Evolutionary conservation across 306 rosid genomes (phyloP).

Genomic region (Aeschynomene evenia): DNA sequence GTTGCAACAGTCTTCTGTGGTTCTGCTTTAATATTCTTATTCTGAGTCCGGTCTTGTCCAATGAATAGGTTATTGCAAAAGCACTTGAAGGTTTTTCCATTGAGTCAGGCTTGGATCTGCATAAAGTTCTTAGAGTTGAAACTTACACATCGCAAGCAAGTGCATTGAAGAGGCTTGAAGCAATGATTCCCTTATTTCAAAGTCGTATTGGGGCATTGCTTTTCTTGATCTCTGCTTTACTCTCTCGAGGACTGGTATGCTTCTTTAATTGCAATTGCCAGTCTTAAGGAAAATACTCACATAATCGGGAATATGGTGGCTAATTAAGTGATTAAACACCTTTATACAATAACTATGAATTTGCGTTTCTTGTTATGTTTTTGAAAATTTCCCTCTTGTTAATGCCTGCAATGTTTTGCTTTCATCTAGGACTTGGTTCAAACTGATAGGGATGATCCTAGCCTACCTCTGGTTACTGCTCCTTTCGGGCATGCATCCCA

Average conservation of each 20-base stretch:
- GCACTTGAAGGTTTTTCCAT: constrained; percentile 72
- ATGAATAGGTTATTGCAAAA: constrained; percentile 56
- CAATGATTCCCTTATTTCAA: constrained; percentile 62
- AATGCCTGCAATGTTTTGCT: constrained; percentile 8
- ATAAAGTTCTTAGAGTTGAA: constrained; percentile 61
- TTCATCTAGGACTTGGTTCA: constrained; percentile 65
- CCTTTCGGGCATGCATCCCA: constrained; percentile 94
- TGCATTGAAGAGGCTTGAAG: constrained; percentile 63
- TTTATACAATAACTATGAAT: not conserved
- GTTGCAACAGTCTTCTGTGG: not conserved
- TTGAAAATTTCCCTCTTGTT: not conserved
- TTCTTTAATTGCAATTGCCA: constrained; percentile 11
- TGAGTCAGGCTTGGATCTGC: constrained; percentile 70
- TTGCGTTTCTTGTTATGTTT: constrained; percentile 11
- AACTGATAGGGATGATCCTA: constrained; percentile 84
- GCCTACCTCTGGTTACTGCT: constrained; percentile 84
- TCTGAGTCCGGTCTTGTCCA: constrained; percentile 20
- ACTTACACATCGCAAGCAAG: constrained; percentile 54
- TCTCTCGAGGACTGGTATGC: constrained; percentile 85
- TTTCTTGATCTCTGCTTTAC: constrained; percentile 78
- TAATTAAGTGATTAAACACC: not conserved
- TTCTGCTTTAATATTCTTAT: not conserved
- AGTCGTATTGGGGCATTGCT: constrained; percentile 95
- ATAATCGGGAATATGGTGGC: not conserved
- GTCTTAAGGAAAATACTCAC: not conserved